Evolutionary conservation across 495 filamentous ascomycete species (phyloP), one percentile per base, ranked within the genome.

Genomic region (Annulohypoxylon maeteangense): DNA sequence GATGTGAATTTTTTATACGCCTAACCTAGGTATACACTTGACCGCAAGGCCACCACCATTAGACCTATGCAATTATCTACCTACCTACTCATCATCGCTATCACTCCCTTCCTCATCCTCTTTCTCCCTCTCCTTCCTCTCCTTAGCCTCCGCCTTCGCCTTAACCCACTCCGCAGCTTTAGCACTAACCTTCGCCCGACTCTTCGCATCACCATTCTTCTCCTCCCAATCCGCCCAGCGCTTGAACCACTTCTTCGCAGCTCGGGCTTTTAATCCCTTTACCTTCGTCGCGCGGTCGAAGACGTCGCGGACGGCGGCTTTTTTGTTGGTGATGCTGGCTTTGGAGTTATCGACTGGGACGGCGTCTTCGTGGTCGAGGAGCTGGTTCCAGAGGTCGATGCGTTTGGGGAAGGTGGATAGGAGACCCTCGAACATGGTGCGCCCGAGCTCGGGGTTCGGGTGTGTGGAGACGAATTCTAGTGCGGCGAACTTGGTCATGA

Each of bases 351-450:
- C 36, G 5, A 40, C 67, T 29, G 66, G 68, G 1, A 62, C 47
- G 3, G 61, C 47, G 67, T 79, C 76, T 81, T 99, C 95, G 68
- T 97, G 84, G 71, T 97, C 93, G 11, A 98, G 70, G 42, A 95
- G 89, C 74, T 96, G 87, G 79, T 94, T 97, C 94, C 95, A 98
- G 54, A 97, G 79, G 78, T 97, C 93, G 50, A 93, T 86, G 65
- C 91, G 91, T 85, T 94, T 95, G 65, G 93, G 93, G 84, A 91
- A 97, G 14, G 90, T 90, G 23, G 88, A 86, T 6, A 98, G 83
- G 4, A 99, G 85, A 34, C 90, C 92, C 79, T 98, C 95, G 72
- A 98, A 97, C 45, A 98, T 90, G 4, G 95, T 98, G 7, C 96
- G 91, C 20, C 95, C 95, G 29, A 93, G 92, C 81, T 99, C 95